Evolutionary conservation across 2,329 filamentous ascomycete species (phyloP).

Genomic region (Chaetomium olivaceum): DNA sequence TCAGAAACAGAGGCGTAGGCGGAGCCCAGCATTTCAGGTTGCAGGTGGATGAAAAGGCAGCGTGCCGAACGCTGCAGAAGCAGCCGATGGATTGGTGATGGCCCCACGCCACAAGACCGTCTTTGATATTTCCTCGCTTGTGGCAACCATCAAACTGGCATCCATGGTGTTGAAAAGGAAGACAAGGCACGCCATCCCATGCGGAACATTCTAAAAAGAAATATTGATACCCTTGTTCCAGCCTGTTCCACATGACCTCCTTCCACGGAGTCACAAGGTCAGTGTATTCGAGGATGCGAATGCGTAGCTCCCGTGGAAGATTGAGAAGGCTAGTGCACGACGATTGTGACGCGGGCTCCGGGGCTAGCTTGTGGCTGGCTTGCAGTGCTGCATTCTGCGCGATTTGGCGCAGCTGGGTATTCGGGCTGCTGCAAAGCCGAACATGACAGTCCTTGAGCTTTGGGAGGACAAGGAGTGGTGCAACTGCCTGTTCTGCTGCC

Average conservation of each 20-base stretch:
- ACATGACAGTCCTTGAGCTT: constrained; percentile 12
- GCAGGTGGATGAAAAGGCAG: constrained; percentile 22
- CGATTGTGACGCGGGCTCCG: neutral
- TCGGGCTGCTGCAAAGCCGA: neutral
- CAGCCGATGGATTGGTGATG: neutral
- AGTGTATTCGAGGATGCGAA: constrained; percentile 30
- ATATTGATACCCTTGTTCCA: neutral
- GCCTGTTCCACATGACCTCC: constrained; percentile 20
- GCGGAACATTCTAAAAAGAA: neutral
- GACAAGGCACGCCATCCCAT: neutral
- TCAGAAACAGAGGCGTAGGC: constrained; percentile 24
- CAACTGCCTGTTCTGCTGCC: neutral
- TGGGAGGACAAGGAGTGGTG: constrained; percentile 4
- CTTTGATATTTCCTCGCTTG: neutral
- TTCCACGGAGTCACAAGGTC: constrained; percentile 30
- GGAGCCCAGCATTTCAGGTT: constrained; percentile 23
- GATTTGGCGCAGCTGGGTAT: neutral
- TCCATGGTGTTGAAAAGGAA: neutral
- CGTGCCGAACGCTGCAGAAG: constrained; percentile 22
- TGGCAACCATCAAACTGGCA: neutral
- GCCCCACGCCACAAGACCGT: neutral
- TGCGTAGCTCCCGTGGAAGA: constrained; percentile 30
- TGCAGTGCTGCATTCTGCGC: neutral
- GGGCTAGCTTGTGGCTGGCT: neutral
- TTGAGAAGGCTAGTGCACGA: neutral